Evolutionary conservation across 2,329 filamentous ascomycete species (phyloP), one percentile per base, ranked within the genome.

Genomic region (Fusarium sp.): DNA sequence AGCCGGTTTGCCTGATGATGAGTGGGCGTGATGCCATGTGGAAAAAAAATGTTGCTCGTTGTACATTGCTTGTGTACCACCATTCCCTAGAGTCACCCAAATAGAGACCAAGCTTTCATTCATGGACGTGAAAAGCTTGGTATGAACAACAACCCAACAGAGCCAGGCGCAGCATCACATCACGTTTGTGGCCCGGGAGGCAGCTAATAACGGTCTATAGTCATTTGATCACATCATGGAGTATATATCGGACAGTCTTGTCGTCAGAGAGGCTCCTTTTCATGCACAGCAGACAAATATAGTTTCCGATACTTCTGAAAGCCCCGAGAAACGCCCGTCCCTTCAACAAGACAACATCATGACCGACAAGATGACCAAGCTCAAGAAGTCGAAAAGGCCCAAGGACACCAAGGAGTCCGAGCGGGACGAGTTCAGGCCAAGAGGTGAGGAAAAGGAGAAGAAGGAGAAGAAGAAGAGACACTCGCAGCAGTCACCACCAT

Each of bases 51-150:
- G 66, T 64, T 68, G 62, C 64, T 70, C 56, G 62, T 64, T 75
- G 73, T 75, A 73, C 74, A 67, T 68, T 75, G 74, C 69, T 64
- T 69, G 65, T 75, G 74, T 76, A 76, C 72, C 65, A 76, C 66
- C 62, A 76, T 74, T 73, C 64, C 73, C 66, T 75, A 70, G 72
- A 66, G 65, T 70, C 64, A 62, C 54, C 64, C 64, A 60, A 71
- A 74, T 73, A 74, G 62, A 75, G 66, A 62, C 25, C 64, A 69
- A 67, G 69, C 68, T 67, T 49, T 27, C 42, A 49, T 6, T 27
- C 42, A 49, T 6, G 14, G 23, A 27, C 53, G 42, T 62, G 49
- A 71, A 51, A 51, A 57, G 67, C 56, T 72, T 66, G 61, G 50
- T 65, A 62, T 70, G 60, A 69, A 59, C 51, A 67, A 62, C 29